phyloP scores from a whole-genome alignment of 176 grass and related monocot genomes.

The Aegilops bicornis region DNA sequence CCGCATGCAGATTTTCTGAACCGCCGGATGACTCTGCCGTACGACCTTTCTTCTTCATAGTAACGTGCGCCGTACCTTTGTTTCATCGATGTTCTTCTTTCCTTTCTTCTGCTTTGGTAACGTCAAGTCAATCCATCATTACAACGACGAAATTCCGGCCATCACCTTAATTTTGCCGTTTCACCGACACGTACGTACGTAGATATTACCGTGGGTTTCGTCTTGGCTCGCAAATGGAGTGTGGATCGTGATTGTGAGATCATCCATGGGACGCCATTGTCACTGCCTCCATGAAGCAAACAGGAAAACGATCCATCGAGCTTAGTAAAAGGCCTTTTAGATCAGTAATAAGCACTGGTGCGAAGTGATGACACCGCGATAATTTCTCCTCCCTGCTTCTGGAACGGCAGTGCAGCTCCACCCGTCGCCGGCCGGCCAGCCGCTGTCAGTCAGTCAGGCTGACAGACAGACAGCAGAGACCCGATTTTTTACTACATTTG shows the following conservation, averaged over 20 bases:
- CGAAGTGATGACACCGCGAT: not conserved
- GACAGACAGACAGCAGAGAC: not conserved
- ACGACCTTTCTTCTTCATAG: not conserved
- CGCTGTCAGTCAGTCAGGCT: not conserved
- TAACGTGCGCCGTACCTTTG: not conserved
- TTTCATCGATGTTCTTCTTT: not conserved
- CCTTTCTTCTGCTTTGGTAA: too few relatives aligned
- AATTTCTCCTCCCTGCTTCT: not conserved
- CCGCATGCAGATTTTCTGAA: not conserved
- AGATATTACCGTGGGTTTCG: too few relatives aligned
- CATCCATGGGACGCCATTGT: too few relatives aligned
- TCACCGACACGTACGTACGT: too few relatives aligned
- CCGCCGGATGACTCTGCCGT: not conserved
- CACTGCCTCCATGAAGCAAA: too few relatives aligned
- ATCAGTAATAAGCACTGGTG: not conserved
- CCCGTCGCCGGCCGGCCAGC: conserved; percentile 3
- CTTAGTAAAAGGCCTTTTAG: too few relatives aligned
- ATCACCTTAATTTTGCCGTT: too few relatives aligned
- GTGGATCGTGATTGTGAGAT: too few relatives aligned
- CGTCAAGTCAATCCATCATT: not conserved
- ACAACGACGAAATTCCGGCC: not conserved
- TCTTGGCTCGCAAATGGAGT: too few relatives aligned
- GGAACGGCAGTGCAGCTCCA: conserved; percentile 4
- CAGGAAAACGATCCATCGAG: too few relatives aligned
- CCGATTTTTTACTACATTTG: not conserved